A percentile compares a stretch with the other conserved stretches of the same genome.
phyloP scores from a whole-genome alignment of 176 grass and related monocot genomes.

The Musa beccarii region DNA sequence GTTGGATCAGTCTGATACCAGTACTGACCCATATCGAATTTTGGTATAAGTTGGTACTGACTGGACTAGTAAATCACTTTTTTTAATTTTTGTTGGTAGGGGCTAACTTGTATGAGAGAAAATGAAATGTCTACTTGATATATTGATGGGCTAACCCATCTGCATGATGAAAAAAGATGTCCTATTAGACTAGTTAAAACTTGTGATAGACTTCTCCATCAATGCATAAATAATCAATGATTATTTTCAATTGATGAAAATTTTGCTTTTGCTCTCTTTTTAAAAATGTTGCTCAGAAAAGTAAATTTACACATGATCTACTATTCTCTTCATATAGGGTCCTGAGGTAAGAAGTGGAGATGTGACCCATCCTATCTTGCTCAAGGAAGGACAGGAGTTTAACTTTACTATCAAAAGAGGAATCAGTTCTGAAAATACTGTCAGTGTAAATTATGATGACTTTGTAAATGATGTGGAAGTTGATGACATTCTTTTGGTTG shows the following conservation, averaged over 20 bases:
- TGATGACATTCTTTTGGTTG: conserved; percentile 83
- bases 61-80: too few species aligned
- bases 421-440: conserved; percentile 67
- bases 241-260: background rate
- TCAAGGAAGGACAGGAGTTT: conserved; percentile 75
- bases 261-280: background rate
- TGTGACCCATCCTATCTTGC: conserved; percentile 77
- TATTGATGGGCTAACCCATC: too few species aligned
- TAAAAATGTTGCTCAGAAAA: background rate
- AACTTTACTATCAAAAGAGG: conserved; percentile 89
- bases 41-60: too few species aligned
- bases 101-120: too few species aligned
- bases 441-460: conserved; percentile 94
- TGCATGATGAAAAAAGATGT: background rate
- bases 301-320: background rate
- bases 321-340: conserved; percentile 42
- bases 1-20: too few species aligned
- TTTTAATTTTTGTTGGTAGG: too few species aligned
- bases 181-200: background rate
- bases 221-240: background rate
- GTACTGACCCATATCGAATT: too few species aligned
- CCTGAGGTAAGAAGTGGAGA: conserved; percentile 99
- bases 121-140: too few species aligned
- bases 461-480: conserved; percentile 97
- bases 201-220: background rate